These are phyloP conservation scores for Kazachstania bromeliacearum DNA, from an alignment of 805 yeast genomes.

Conservation along the genomic window DNA sequence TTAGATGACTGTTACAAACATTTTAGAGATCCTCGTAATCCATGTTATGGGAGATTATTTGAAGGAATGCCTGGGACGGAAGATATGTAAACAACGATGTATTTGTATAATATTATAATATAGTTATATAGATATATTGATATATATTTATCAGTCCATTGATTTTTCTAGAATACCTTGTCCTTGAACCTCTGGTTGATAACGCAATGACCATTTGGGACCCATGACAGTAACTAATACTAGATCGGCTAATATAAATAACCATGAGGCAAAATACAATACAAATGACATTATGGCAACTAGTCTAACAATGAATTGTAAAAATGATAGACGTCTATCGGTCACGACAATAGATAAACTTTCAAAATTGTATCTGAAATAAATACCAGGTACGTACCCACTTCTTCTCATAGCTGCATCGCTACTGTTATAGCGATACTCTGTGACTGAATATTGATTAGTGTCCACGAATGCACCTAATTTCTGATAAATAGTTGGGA, in stretches of 20 bases:
- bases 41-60: constrained; percentile 43
- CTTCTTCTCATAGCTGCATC: constrained; percentile 6
- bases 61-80: constrained; percentile 39
- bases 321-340: constrained; percentile 67
- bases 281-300: constrained; percentile 81
- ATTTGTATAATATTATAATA: not conserved
- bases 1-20: constrained; percentile 43
- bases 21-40: constrained; percentile 33
- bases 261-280: constrained; percentile 58
- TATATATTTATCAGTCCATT: not conserved
- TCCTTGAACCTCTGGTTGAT: constrained; percentile 21
- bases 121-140: constrained; percentile 1
- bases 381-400: constrained; percentile 60
- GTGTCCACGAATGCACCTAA: constrained; percentile 69
- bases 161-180: constrained; percentile 18
- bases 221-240: constrained; percentile 47
- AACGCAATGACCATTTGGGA: constrained; percentile 37
- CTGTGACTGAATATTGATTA: constrained; percentile 72
- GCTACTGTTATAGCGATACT: constrained; percentile 30
- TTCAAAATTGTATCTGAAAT: constrained; percentile 79
- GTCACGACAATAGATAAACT: constrained; percentile 63
- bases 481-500: constrained; percentile 69
- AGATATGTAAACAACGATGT: constrained; percentile 2
- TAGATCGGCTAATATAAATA: constrained; percentile 48
- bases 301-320: constrained; percentile 66